Evolutionary conservation across 2,329 filamentous ascomycete species (phyloP).

Genomic region (Pleochaeta shiraiana): DNA sequence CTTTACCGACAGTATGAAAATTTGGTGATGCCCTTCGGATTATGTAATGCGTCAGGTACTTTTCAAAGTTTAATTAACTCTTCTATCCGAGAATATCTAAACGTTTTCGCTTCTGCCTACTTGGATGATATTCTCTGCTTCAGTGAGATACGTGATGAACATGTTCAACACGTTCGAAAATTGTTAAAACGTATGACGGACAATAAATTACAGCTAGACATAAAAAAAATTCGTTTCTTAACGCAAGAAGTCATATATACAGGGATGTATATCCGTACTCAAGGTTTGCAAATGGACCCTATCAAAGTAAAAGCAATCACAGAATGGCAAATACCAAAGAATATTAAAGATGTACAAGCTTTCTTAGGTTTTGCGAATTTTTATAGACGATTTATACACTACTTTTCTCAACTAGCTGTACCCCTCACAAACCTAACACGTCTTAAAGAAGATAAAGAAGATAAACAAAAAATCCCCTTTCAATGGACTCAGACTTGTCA

Average conservation of each 20-base stretch:
- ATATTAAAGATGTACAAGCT: neutral
- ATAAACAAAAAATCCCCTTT: too few species aligned
- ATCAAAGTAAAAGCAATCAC: neutral
- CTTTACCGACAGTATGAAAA: neutral
- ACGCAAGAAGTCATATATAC: conserved; percentile 2
- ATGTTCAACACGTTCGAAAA: conserved; percentile 4
- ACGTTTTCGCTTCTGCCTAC: conserved; percentile 5
- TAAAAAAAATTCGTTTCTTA: conserved; percentile 5
- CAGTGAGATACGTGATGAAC: neutral
- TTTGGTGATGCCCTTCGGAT: neutral
- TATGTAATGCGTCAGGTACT: neutral
- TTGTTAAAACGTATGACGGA: conserved; percentile 4
- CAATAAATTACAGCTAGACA: neutral
- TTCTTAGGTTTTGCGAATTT: neutral
- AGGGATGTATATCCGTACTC: neutral
- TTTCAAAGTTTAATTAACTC: conserved; percentile 6
- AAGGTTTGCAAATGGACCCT: neutral
- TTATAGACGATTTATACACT: too few species aligned
- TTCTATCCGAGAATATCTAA: conserved; percentile 2
- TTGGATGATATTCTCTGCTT: conserved; percentile 6
- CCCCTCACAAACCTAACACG: neutral
- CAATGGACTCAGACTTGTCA: neutral
- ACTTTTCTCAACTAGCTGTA: neutral
- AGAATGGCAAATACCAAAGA: neutral
- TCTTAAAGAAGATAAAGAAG: too few species aligned